Base-by-base conservation (phyloP, 2,329 filamentous ascomycete genomes). In the Trichoderma afroharzianum region DNA sequence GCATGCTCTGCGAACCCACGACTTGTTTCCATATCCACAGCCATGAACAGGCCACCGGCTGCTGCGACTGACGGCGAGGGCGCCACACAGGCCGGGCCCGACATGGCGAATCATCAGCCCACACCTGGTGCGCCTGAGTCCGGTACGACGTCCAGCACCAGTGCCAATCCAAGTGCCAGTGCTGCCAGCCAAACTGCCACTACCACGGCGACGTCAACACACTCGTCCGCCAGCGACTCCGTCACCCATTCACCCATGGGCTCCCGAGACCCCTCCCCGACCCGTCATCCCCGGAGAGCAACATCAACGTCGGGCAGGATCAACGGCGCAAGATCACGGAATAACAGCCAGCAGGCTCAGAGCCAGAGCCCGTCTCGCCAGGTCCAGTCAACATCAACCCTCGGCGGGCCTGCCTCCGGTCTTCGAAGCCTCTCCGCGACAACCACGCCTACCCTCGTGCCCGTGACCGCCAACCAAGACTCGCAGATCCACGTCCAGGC, bases 381-480 rank as follows among this genome's bases (percentile, higher is more conserved):
- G 62, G 79, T 81, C 70, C 84, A 81, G 71, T 87, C 83, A 24
- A 50, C 55, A 21, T 87, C 83, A 24, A 50, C 55, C 28, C 47
- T 71, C 71, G 84, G 87, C 70, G 89, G 90, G 64, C 86, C 90
- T 30, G 86, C 89, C 28, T 85, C 90, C 24, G 85, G 90, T 71
- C 88, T 92, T 80, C 88, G 90, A 79, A 88, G 90, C 72, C 84
- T 95, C 63, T 92, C 92, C 18, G 87, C 92, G 47, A 84, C 90
- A 43, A 90, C 85, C 74, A 91, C 90, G 63, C 91, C 93, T 8
- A 87, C 88, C 66, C 83, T 95, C 43, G 88, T 88, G 63, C 87
- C 90, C 43, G 88, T 88, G 62, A 86, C 90, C 43, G 80, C 86
- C 7, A 80, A 85, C 53, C 85, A 89, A 72, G 93, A 97, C 74